phyloP scores from a whole-genome alignment of 192 early-diverging fungal species.

The Coemansia guatemalensis region DNA sequence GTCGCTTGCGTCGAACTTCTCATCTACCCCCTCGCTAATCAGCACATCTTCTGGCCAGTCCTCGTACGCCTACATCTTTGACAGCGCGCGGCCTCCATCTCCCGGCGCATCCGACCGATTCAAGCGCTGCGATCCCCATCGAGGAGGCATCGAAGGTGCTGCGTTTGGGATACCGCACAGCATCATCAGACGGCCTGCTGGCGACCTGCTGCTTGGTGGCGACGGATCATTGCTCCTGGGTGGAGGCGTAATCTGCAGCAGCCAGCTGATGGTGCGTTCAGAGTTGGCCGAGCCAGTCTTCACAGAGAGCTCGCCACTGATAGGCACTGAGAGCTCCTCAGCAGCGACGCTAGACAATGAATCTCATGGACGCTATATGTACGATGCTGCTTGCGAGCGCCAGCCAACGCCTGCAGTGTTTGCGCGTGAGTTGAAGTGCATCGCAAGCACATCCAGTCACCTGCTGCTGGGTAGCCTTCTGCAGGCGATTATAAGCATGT shows the following conservation, averaged over 20 bases:
- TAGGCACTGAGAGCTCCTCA: slow-evolving; percentile 9
- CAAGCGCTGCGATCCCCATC: slow-evolving; percentile 1
- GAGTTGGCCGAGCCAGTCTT: neutral
- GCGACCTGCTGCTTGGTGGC: slow-evolving; percentile 10
- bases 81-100: slow-evolving; percentile 33
- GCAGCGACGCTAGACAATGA: slow-evolving; percentile 9
- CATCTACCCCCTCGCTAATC: slow-evolving; percentile 17
- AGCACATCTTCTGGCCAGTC: slow-evolving; percentile 40
- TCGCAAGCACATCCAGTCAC: slow-evolving; percentile 43
- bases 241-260: slow-evolving; percentile 1
- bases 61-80: slow-evolving; percentile 51
- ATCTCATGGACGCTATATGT: neutral
- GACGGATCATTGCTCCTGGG: slow-evolving; percentile 6
- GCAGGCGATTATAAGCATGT: slow-evolving; percentile 65
- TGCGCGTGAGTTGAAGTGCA: slow-evolving; percentile 16
- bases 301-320: slow-evolving; percentile 24
- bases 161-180: neutral
- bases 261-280: neutral
- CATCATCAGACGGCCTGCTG: neutral
- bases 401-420: slow-evolving; percentile 14
- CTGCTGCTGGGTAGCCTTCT: slow-evolving; percentile 60
- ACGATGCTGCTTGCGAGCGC: slow-evolving; percentile 4
- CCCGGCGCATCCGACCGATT: neutral
- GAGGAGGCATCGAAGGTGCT: slow-evolving; percentile 6
- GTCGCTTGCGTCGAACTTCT: slow-evolving; percentile 35